phyloP scores from a whole-genome alignment of 192 early-diverging fungal species.

The Coemansia sp. region DNA sequence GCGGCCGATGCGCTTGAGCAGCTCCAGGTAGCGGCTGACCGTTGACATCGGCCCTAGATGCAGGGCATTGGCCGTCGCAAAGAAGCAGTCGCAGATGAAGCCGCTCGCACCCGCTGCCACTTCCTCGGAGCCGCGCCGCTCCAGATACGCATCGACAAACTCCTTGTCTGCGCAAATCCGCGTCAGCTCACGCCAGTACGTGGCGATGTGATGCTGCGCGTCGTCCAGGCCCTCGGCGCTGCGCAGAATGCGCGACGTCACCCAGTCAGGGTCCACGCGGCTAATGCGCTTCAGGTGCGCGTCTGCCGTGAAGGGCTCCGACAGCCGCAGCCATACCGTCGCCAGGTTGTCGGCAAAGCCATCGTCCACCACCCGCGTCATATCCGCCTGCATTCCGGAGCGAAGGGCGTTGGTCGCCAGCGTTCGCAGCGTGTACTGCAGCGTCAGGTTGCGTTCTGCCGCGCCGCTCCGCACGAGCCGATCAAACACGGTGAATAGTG shows the following conservation, averaged over 20 bases:
- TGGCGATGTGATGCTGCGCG: conserved; percentile 28
- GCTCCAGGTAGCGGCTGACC: conserved; percentile 65
- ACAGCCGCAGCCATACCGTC: conserved; percentile 63
- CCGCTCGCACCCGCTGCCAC: too few species aligned
- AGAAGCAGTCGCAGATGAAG: conserved; percentile 92
- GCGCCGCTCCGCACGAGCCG: conserved; percentile 68
- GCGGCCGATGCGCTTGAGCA: conserved; percentile 69
- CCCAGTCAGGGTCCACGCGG: conserved; percentile 75
- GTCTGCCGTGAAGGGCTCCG: conserved; percentile 84
- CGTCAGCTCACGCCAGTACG: conserved; percentile 67
- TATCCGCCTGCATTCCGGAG: conserved; percentile 80
- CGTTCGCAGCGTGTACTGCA: conserved; percentile 67
- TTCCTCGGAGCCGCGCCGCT: conserved; percentile 7
- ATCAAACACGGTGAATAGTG: conserved; percentile 58
- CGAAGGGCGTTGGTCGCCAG: conserved; percentile 69
- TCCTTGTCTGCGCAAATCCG: conserved; percentile 77
- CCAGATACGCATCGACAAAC: conserved; percentile 62
- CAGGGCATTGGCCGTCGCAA: conserved; percentile 69
- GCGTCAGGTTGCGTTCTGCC: conserved; percentile 57
- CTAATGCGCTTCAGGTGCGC: conserved; percentile 68
- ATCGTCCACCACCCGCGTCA: conserved; percentile 70
- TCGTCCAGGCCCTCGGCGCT: conserved; percentile 42
- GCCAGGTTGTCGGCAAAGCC: conserved; percentile 84
- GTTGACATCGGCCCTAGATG: conserved; percentile 81
- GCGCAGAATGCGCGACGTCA: conserved; percentile 60